Base-by-base conservation (phyloP, 768 basidiomycete genomes). In the Suillus luteus region DNA sequence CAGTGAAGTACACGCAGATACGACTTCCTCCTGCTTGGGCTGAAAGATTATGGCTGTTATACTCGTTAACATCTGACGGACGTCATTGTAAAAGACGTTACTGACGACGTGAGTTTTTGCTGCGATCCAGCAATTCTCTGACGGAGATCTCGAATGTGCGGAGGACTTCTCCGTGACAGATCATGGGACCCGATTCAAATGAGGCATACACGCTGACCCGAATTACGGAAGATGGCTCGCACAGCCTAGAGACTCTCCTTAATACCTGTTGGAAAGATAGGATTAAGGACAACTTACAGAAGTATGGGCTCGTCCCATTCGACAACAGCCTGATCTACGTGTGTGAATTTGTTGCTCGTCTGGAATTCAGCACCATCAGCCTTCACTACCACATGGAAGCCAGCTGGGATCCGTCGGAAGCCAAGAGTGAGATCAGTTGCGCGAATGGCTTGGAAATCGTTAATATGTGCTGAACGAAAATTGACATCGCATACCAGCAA, bases 131-230 rank as follows among this genome's bases (percentile, higher is more conserved):
- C 12, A 63, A 46, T 14, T 63, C 43, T 10, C 19, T 15, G 0
- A 58, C 35, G 17, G 27, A 48, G 12, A 63, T 62, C 51, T 65
- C 31, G 4, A 60, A 57, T 41, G 6, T 14, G 27, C 17, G 22
- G 27, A 67, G 52, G 22, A 19, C 3, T 17, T 67, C 66, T 44
- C 66, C 66, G 0, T 31, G 43, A 22, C 66, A 61, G 24, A 67
- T 15, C 38, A 44, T 62, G 9, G 52, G 44, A 9, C 43, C 61
- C n/a, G 60, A 12, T 14, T 67, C 64, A 22, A 57, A 65, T 8
- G 66, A 65, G 12, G 61, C 66, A 38, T 33, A 12, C 3, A 62
- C 22, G 6, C 52, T 43, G 52, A 67, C 14, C 3, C 5, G 22
- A 33, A 64, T 19, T 37, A 9, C 46, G 2, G 8, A 40, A 51